A percentile compares a stretch with the other conserved stretches of the same genome.
These are phyloP conservation scores for Dorcoceras hygrometricum DNA, from an alignment of 257 asterid genomes.

Conservation along the genomic window DNA sequence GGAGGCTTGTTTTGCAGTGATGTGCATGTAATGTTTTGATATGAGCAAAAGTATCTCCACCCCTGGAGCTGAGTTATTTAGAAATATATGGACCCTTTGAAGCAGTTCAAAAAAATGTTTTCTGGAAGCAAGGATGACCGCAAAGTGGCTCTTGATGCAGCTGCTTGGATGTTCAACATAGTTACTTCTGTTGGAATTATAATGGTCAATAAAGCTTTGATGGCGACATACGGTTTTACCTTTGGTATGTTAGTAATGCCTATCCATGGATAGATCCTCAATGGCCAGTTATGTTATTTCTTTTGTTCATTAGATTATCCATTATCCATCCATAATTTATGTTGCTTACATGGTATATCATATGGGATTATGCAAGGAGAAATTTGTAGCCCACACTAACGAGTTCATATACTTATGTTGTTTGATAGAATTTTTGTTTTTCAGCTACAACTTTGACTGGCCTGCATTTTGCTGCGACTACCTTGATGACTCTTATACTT, in stretches of 20 bases:
- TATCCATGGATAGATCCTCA: not conserved
- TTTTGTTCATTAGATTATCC: not conserved
- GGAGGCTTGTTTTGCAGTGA: not conserved
- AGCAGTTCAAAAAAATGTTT: constrained; percentile 40
- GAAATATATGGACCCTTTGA: constrained; percentile 20
- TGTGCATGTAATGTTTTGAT: not conserved
- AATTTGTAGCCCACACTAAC: not conserved
- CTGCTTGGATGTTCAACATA: constrained; percentile 65
- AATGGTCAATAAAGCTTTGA: constrained; percentile 55
- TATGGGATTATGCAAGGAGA: not conserved
- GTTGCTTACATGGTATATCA: not conserved
- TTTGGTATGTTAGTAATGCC: constrained; percentile 38
- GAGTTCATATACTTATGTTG: not conserved
- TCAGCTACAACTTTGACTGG: constrained; percentile 79
- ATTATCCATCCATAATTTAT: not conserved
- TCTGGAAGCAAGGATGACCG: constrained; percentile 45
- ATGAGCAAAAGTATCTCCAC: not conserved
- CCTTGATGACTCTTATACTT: constrained; percentile 50
- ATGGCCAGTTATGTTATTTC: not conserved
- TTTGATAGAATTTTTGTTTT: not conserved
- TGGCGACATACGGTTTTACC: constrained; percentile 65
- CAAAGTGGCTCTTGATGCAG: constrained; percentile 44
- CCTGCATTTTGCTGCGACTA: constrained; percentile 59
- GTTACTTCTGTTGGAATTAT: constrained; percentile 67
- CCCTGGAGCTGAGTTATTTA: constrained; percentile 10